Evolutionary conservation across 768 basidiomycete genomes (phyloP).

Genomic region (Trametes cubensis): DNA sequence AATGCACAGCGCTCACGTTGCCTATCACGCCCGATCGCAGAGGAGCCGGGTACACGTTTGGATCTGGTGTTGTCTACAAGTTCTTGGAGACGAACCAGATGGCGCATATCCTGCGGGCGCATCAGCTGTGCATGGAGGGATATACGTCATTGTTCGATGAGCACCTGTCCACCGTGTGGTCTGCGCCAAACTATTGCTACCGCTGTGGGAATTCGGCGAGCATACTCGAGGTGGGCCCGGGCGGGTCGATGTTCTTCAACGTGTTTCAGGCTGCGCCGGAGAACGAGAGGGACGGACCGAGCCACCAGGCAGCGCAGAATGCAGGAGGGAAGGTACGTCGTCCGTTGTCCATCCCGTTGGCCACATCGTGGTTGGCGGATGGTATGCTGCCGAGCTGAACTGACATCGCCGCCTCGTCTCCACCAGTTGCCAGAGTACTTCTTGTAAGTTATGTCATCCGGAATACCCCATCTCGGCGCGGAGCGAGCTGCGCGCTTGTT

Average conservation of each 20-base stretch:
- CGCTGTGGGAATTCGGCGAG: conserved; percentile 97
- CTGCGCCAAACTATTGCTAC: conserved; percentile 98
- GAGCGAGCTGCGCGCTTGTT: not conserved
- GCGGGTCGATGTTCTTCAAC: conserved; percentile 88
- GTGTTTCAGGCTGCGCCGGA: conserved; percentile 99
- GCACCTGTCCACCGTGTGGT: conserved; percentile 97
- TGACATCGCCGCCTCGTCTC: conserved; percentile 12
- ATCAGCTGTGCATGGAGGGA: conserved; percentile 99
- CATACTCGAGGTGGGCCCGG: conserved; percentile 93
- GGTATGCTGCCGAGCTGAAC: not conserved
- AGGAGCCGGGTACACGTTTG: conserved; percentile 98
- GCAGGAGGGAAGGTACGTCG: conserved; percentile 66
- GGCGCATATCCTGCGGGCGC: conserved; percentile 96
- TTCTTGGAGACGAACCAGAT: conserved; percentile 95
- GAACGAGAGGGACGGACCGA: conserved; percentile 91
- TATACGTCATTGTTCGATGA: conserved; percentile 97
- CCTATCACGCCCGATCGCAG: conserved; percentile 43
- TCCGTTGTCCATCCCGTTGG: not conserved
- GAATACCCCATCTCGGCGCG: conserved; percentile 22
- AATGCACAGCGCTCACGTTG: not conserved
- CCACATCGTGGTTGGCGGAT: too few species aligned
- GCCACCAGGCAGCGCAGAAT: conserved; percentile 73
- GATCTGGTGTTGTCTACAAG: conserved; percentile 96
- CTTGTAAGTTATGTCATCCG: conserved; percentile 39
- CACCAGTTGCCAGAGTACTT: conserved; percentile 81